Percentiles rank a stretch among this genome's conserved stretches.
Evolutionary conservation across 2,329 filamentous ascomycete species (phyloP).

Genomic region (Remersonia thermophila): DNA sequence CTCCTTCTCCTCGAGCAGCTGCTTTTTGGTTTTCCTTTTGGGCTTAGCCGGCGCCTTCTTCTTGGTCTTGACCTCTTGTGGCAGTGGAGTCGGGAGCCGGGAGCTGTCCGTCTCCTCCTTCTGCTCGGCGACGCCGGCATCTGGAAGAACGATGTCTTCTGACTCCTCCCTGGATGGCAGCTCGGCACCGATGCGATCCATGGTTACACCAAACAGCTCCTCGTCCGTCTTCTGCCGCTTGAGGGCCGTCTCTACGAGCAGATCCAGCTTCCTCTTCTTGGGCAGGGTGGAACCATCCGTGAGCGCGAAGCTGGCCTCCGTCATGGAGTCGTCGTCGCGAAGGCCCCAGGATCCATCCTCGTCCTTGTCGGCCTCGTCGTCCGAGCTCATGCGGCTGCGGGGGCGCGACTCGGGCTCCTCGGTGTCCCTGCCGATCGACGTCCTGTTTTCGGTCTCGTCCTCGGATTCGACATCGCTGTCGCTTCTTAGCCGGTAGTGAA

Average conservation of each 20-base stretch:
- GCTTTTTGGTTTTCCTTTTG: constrained; percentile 71
- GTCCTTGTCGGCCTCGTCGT: constrained; percentile 43
- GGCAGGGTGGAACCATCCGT: constrained; percentile 37
- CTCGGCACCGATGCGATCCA: constrained; percentile 39
- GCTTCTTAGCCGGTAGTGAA: constrained; percentile 69
- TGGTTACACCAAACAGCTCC: constrained; percentile 58
- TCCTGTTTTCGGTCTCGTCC: constrained; percentile 54
- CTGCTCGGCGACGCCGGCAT: constrained; percentile 34
- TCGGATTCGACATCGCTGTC: constrained; percentile 80
- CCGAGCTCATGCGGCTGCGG: constrained; percentile 59
- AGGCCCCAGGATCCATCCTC: constrained; percentile 35
- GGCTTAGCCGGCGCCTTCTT: constrained; percentile 48
- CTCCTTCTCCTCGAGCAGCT: constrained; percentile 56
- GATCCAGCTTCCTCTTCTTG: constrained; percentile 64
- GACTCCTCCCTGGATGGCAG: constrained; percentile 34
- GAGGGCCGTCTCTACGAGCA: constrained; percentile 55
- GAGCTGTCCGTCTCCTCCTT: constrained; percentile 34
- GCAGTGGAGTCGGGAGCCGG: constrained; percentile 34
- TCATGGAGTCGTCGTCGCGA: constrained; percentile 53
- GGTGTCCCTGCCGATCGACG: constrained; percentile 57
- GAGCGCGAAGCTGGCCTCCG: constrained; percentile 58
- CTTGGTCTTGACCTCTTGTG: constrained; percentile 34
- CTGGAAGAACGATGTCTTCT: constrained; percentile 37
- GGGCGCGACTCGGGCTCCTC: constrained; percentile 77
- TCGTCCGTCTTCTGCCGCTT: constrained; percentile 72